These are phyloP conservation scores for Macrophomina tecta DNA, from an alignment of 2,329 filamentous ascomycete genomes.

Conservation along the genomic window DNA sequence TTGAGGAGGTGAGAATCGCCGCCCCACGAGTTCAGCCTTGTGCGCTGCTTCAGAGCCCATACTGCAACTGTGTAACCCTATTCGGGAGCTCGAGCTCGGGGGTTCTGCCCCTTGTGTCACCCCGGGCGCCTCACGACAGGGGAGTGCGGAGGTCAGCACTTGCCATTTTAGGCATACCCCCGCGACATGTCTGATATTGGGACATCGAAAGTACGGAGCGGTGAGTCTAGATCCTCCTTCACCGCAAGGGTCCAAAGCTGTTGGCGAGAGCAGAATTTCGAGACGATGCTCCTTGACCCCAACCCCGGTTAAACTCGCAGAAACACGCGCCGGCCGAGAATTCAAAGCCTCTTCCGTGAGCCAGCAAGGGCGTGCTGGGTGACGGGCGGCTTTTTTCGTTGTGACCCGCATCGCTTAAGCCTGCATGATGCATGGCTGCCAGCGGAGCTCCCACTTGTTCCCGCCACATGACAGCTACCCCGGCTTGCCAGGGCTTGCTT, in stretches of 20 bases:
- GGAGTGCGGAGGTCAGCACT: conserved; percentile 20
- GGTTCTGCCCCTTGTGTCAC: conserved; percentile 13
- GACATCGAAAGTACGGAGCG: neutral
- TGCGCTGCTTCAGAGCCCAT: conserved; percentile 2
- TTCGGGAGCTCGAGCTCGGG: conserved; percentile 15
- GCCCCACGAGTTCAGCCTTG: conserved; percentile 13
- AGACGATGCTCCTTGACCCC: neutral
- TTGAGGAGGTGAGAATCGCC: neutral
- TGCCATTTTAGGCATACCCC: conserved; percentile 6
- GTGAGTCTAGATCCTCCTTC: conserved; percentile 12
- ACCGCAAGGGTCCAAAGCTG: neutral
- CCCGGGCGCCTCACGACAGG: conserved; percentile 1
- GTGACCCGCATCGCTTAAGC: conserved; percentile 27
- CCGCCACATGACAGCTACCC: conserved; percentile 28
- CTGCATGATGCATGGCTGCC: conserved; percentile 23
- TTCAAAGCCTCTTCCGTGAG: conserved; percentile 12
- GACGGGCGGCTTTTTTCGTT: conserved; percentile 13
- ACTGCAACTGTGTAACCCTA: conserved; percentile 8
- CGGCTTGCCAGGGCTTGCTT: conserved; percentile 10
- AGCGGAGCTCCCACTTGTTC: conserved; percentile 21
- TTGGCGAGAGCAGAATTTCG: neutral
- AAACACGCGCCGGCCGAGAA: neutral
- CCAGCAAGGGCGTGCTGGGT: conserved; percentile 17
- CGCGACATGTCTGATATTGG: conserved; percentile 22
- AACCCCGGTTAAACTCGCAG: neutral